Base-by-base conservation (phyloP, 108 stramenopile species). In the Cyclotella kingstonii region DNA sequence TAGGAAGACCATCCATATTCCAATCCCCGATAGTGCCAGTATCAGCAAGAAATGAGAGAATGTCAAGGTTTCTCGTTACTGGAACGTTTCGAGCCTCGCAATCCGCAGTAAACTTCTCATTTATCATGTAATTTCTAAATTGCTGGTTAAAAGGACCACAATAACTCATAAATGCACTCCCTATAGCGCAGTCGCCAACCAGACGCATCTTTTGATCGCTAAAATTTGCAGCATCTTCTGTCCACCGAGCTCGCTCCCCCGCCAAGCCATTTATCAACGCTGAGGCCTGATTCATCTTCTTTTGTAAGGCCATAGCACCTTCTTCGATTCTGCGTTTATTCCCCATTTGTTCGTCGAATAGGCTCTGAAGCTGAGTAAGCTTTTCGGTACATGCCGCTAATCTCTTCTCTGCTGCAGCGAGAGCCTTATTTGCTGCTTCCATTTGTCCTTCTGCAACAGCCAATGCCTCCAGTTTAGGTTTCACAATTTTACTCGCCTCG, bases 71-170 rank as follows among this genome's bases (percentile, higher is more conserved):
- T 8, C 57, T 41, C 5, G 92, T 87, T 1, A 93, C 90, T 2
- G 94, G 92, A 12, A 95, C 89, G 21, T 77, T 67, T 11, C 90
- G 85, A 28, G 61, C 68, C 55, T 82, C 74, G 41, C 90, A 90
- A 50, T 95, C 94, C 25, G 57, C 63, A 8, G 80, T 75, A 30
- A 90, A 93, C 81, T 91, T 90, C 52, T 88, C 83, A 48, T 84
- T 85, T 39, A 94, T 80, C 27, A 93, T 78, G 44, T 84, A 83
- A 46, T 76, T 58, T 18, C 94, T 72, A 81, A 87, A 95, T 54
- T 90, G 83, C 57, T 92, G 90, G 52, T 95, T 95, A 77, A 95
- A 95, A 2, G 94, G 90, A 19, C 94, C 94, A 50, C 91, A 95
- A 75, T 95, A 95, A 27, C 78, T 81, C 43, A 94, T 84, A 54